Evolutionary conservation across 352 stramenopile species (phyloP).

Genomic region (Phytophthora constricta): DNA sequence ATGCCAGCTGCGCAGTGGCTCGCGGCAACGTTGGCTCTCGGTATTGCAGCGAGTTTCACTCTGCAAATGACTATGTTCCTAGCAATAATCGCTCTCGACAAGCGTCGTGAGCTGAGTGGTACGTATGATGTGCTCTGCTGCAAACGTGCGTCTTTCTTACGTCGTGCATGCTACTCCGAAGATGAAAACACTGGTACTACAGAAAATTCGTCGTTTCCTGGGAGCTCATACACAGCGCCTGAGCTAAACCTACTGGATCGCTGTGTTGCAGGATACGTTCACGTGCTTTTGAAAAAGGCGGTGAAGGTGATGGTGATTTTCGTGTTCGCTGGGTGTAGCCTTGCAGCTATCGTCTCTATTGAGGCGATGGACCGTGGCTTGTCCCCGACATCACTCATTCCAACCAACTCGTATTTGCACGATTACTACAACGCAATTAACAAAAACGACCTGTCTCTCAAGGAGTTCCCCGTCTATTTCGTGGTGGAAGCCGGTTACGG

Average conservation of each 20-base stretch:
- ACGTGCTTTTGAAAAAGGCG: slow-evolving; percentile 45
- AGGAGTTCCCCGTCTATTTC: slow-evolving; percentile 63
- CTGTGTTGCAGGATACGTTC: slow-evolving; percentile 48
- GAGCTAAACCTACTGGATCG: slow-evolving; percentile 46
- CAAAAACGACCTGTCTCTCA: slow-evolving; percentile 51
- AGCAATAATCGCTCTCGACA: slow-evolving; percentile 67
- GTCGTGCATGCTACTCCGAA: slow-evolving; percentile 32
- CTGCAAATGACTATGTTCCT: slow-evolving; percentile 78
- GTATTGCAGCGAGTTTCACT: slow-evolving; percentile 56
- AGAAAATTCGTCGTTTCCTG: slow-evolving; percentile 39
- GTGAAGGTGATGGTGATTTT: slow-evolving; percentile 70
- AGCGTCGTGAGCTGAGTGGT: slow-evolving; percentile 65
- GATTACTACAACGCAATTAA: slow-evolving; percentile 57
- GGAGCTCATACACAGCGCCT: slow-evolving; percentile 30
- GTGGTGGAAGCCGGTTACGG: slow-evolving; percentile 72
- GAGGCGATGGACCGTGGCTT: slow-evolving; percentile 64
- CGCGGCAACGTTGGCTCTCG: slow-evolving; percentile 54
- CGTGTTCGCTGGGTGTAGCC: slow-evolving; percentile 50
- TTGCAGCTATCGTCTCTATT: slow-evolving; percentile 60
- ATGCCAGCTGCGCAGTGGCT: slow-evolving; percentile 77
- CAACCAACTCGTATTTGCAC: slow-evolving; percentile 64
- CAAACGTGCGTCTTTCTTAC: slow-evolving; percentile 32
- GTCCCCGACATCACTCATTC: slow-evolving; percentile 56
- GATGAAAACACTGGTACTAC: slow-evolving; percentile 37
- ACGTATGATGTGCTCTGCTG: slow-evolving; percentile 72